Evolutionary conservation across 1,284 basidiomycete genomes (phyloP).

Genomic region (Puccinia hordei): DNA sequence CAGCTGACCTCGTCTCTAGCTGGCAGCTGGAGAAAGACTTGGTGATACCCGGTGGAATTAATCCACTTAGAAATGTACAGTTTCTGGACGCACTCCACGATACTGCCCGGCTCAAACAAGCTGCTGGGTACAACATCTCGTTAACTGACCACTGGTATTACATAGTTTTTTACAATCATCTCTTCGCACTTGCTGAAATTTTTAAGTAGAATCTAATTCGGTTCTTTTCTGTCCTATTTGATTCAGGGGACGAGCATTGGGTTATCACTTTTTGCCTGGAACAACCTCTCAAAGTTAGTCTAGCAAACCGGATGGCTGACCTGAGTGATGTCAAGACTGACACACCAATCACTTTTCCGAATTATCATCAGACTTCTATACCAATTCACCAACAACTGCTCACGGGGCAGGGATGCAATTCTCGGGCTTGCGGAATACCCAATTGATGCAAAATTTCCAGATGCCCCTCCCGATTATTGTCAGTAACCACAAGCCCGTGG

Average conservation of each 20-base stretch:
- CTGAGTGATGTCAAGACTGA: background rate
- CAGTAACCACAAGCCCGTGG: slow-evolving; percentile 21
- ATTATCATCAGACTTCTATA: slow-evolving; percentile 20
- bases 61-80: background rate
- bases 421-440: background rate
- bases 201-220: too few species aligned
- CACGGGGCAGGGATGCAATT: slow-evolving; percentile 29
- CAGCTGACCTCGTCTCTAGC: background rate
- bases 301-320: background rate
- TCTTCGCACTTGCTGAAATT: too few species aligned
- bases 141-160: slow-evolving; percentile 38
- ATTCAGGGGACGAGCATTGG: slow-evolving; percentile 7
- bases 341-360: background rate
- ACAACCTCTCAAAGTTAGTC: slow-evolving; percentile 23
- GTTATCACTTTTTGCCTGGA: slow-evolving; percentile 31
- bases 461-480: slow-evolving; percentile 32
- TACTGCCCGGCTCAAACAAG: background rate
- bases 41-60: slow-evolving; percentile 22
- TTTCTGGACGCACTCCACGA: slow-evolving; percentile 21
- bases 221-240: too few species aligned
- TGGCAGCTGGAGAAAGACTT: slow-evolving; percentile 34
- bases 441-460: background rate
- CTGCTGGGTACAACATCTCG: slow-evolving; percentile 25
- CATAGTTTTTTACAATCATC: too few species aligned
- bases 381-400: slow-evolving; percentile 19